phyloP scores from a whole-genome alignment of 2,329 filamentous ascomycete genomes.

The Metarhizium anisopliae region DNA sequence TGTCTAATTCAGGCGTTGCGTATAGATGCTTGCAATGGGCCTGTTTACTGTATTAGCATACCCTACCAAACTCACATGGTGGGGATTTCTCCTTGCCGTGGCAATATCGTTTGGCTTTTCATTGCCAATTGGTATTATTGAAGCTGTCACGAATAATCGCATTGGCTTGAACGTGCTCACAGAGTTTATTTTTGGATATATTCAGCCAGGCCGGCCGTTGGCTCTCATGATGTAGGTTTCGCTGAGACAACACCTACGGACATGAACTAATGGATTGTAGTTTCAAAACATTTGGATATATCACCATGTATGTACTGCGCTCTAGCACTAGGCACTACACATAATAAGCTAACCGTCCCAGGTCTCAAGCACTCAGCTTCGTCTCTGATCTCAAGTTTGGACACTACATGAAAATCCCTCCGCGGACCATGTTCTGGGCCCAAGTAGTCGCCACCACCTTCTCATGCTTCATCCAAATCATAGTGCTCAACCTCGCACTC shows the following conservation, averaged over 20 bases:
- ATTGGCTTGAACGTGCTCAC: conserved; percentile 67
- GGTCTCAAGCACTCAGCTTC: conserved; percentile 55
- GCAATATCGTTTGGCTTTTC: conserved; percentile 55
- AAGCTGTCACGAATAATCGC: conserved; percentile 61
- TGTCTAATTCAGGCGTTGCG: background rate
- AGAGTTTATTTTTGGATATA: conserved; percentile 67
- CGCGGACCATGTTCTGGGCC: conserved; percentile 55
- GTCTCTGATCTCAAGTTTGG: conserved; percentile 59
- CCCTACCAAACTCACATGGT: conserved; percentile 62
- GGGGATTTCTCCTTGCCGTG: conserved; percentile 61
- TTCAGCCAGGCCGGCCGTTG: conserved; percentile 62
- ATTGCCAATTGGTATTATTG: conserved; percentile 59
- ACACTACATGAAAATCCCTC: conserved; percentile 66
- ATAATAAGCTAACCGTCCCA: conserved; percentile 10
- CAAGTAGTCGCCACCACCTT: conserved; percentile 59
- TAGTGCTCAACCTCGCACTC: conserved; percentile 54
- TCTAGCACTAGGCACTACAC: background rate
- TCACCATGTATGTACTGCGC: conserved; percentile 40
- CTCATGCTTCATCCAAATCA: conserved; percentile 57
- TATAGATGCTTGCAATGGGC: conserved; percentile 44
- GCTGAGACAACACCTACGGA: background rate
- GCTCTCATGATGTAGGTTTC: conserved; percentile 59
- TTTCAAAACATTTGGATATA: conserved; percentile 55
- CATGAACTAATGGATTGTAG: conserved; percentile 19
- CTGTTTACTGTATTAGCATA: conserved; percentile 49